A percentile compares a stretch with the other conserved stretches of the same genome.
phyloP scores from a whole-genome alignment of 805 yeast genomes.

The Candida germanica region DNA sequence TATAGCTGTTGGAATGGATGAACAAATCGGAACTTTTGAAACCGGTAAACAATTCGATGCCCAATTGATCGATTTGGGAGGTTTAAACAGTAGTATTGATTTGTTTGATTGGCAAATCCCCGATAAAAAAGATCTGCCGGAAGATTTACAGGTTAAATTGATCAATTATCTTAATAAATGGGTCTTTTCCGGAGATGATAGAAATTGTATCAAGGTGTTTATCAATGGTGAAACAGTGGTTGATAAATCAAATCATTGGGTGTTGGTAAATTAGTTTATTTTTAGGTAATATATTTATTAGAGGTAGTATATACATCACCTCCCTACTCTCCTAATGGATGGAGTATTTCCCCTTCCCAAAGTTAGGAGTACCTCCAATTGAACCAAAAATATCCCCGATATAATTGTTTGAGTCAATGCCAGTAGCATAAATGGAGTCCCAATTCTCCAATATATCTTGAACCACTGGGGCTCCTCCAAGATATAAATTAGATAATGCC shows the following conservation, averaged over 20 bases:
- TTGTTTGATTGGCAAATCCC: constrained; percentile 74
- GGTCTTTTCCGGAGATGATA: constrained; percentile 92
- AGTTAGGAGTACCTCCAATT: constrained; percentile 44
- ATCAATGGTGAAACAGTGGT: constrained; percentile 71
- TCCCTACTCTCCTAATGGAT: no score
- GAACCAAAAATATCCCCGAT: constrained; percentile 61
- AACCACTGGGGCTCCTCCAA: constrained; percentile 54
- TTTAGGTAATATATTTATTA: no score
- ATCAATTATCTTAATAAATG: constrained; percentile 74
- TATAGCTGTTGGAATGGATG: constrained; percentile 55
- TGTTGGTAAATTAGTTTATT: constrained; percentile 6
- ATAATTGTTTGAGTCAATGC: constrained; percentile 44
- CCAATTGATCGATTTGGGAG: constrained; percentile 65
- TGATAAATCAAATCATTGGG: constrained; percentile 26
- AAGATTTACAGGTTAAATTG: constrained; percentile 28
- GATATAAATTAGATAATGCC: constrained; percentile 49
- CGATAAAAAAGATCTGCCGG: constrained; percentile 12
- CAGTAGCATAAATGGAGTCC: constrained; percentile 33
- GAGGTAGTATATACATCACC: no score
- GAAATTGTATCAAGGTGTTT: constrained; percentile 80
- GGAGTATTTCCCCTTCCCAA: constrained; percentile 25
- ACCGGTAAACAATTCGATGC: constrained; percentile 82
- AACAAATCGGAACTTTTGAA: constrained; percentile 64
- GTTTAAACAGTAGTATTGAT: constrained; percentile 61
- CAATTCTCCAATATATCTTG: constrained; percentile 52